A percentile compares a stretch with the other conserved stretches of the same genome.
phyloP scores from a whole-genome alignment of 192 early-diverging fungal species.

The Helicostylum pulchrum region DNA sequence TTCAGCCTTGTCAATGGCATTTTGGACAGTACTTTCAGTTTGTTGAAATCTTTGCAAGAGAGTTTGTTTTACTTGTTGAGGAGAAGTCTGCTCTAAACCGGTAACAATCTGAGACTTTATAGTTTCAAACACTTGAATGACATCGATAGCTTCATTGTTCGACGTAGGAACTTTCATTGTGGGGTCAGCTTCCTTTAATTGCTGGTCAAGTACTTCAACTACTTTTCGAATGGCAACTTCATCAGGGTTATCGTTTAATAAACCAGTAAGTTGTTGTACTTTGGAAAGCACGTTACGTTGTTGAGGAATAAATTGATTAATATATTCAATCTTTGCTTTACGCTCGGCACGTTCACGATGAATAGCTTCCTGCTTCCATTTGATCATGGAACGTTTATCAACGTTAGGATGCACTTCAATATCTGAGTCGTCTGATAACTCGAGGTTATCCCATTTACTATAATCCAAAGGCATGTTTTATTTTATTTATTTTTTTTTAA shows the following conservation, averaged over 20 bases:
- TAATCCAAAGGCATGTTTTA: constrained; percentile 67
- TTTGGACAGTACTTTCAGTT: constrained; percentile 4
- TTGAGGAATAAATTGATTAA: not conserved
- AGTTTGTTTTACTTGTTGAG: constrained; percentile 27
- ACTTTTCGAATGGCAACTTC: constrained; percentile 9
- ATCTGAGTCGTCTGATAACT: constrained; percentile 96
- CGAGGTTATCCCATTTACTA: constrained; percentile 94
- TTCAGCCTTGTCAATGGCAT: constrained; percentile 4
- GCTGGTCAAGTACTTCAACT: constrained; percentile 10
- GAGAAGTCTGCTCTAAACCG: constrained; percentile 12
- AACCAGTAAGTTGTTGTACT: not conserved
- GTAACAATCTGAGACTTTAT: constrained; percentile 46
- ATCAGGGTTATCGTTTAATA: not conserved
- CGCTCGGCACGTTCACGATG: constrained; percentile 82
- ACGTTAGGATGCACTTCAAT: constrained; percentile 95
- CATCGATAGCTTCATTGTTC: constrained; percentile 23
- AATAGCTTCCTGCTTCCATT: constrained; percentile 87
- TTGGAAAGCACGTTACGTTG: not conserved
- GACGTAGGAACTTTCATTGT: not conserved
- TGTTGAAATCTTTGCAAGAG: constrained; percentile 10
- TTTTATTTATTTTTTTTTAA: not conserved
- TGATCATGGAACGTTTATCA: constrained; percentile 86
- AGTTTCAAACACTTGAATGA: constrained; percentile 49
- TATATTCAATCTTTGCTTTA: constrained; percentile 52
- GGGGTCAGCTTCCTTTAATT: constrained; percentile 11